Evolutionary conservation across 768 basidiomycete genomes (phyloP).

Genomic region (Auriscalpium microsporum): DNA sequence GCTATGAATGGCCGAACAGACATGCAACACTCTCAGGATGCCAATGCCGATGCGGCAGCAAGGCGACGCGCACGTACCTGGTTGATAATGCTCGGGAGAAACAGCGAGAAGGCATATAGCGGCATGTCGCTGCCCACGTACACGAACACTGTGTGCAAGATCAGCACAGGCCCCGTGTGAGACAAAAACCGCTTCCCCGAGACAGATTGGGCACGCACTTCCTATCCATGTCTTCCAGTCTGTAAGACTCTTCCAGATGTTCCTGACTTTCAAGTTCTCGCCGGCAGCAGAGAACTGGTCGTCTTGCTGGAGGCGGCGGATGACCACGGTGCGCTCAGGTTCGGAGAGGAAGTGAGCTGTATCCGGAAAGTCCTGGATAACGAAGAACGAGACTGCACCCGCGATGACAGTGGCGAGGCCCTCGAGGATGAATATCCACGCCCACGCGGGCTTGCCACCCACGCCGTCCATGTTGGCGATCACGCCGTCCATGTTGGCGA

Average conservation of each 20-base stretch:
- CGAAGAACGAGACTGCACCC: conserved; percentile 58
- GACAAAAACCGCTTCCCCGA: background rate
- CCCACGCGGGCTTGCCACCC: conserved; percentile 55
- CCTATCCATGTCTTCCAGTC: conserved; percentile 70
- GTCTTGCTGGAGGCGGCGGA: conserved; percentile 57
- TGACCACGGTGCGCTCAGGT: conserved; percentile 55
- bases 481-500: conserved; percentile 63
- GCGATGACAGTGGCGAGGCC: conserved; percentile 63
- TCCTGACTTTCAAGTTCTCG: conserved; percentile 48
- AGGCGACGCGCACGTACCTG: conserved; percentile 32
- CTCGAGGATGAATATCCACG: conserved; percentile 75
- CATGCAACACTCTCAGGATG: too few species aligned
- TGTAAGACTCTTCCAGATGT: conserved; percentile 47
- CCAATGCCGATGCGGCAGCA: background rate
- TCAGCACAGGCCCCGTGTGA: background rate
- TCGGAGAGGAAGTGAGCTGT: conserved; percentile 72
- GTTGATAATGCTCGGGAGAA: conserved; percentile 73
- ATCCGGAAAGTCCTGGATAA: conserved; percentile 79
- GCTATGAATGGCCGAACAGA: conserved; percentile 17
- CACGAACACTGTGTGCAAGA: conserved; percentile 36
- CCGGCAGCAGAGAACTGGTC: conserved; percentile 69
- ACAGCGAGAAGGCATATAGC: conserved; percentile 69
- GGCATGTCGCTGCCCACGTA: conserved; percentile 55
- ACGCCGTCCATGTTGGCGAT: conserved; percentile 68
- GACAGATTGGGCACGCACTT: conserved; percentile 18